A percentile compares a stretch with the other conserved stretches of the same genome.
Evolutionary conservation across 257 asterid species (phyloP).

Genomic region (Solanum gracilifrons): DNA sequence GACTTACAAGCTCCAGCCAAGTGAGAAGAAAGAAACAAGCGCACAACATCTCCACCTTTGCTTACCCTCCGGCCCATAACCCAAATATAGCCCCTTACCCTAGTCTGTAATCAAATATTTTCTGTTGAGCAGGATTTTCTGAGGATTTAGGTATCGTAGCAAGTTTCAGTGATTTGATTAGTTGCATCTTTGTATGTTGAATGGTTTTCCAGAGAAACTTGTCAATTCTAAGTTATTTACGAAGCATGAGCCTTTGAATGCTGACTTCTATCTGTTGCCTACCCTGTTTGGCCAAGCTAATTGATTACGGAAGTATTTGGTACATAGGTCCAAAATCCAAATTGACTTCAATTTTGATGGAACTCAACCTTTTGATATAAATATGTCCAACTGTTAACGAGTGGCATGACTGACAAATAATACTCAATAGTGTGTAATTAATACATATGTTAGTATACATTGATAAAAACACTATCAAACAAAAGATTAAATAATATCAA

Average conservation of each 20-base stretch:
- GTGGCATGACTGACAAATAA: neutral
- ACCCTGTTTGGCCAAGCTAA: neutral
- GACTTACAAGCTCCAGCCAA: neutral
- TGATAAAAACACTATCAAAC: neutral
- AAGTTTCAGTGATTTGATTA: neutral
- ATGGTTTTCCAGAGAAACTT: neutral
- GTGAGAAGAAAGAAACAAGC: neutral
- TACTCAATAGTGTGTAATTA: neutral
- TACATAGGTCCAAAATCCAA: neutral
- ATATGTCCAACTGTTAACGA: neutral
- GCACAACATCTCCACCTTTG: neutral
- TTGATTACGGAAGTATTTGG: neutral
- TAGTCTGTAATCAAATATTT: neutral
- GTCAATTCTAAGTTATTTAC: neutral
- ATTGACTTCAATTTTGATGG: neutral
- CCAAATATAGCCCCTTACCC: neutral
- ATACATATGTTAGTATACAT: neutral
- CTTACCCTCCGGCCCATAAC: neutral
- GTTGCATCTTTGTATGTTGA: neutral
- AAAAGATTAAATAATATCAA: neutral
- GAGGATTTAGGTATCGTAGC: neutral
- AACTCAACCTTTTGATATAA: no score
- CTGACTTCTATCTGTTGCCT: neutral
- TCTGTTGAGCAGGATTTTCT: neutral
- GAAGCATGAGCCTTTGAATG: neutral